phyloP scores from a whole-genome alignment of 169 alveolate species.

The Babesia ovata region DNA sequence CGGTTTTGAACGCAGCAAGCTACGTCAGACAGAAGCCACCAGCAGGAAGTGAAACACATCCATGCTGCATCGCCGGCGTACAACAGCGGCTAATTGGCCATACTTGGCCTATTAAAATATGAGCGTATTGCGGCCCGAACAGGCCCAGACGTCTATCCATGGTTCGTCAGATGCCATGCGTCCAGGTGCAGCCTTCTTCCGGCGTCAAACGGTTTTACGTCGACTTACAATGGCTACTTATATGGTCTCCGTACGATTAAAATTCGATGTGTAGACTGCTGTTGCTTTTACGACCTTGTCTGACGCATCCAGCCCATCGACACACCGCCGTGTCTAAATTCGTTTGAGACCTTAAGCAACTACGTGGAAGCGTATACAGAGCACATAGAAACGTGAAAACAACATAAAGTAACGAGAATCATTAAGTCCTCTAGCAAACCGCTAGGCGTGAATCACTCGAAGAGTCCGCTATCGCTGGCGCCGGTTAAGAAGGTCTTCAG shows the following conservation, averaged over 20 bases:
- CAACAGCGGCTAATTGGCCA: no score
- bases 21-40: neutral
- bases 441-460: conserved; percentile 7
- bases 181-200: conserved; percentile 18
- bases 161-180: conserved; percentile 25
- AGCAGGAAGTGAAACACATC: conserved; percentile 9
- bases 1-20: neutral
- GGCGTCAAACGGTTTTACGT: no score
- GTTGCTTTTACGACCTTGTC: no score
- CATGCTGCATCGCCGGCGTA: neutral
- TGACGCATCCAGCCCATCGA: no score
- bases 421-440: no score
- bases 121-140: neutral
- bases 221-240: neutral
- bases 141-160: neutral
- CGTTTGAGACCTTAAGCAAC: no score
- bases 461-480: conserved; percentile 40
- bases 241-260: neutral
- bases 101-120: no score
- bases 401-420: no score
- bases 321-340: no score
- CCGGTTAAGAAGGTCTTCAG: conserved; percentile 51
- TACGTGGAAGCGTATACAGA: no score
- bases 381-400: no score
- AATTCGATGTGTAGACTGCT: neutral